These are phyloP conservation scores for Tricholoma bakamatsutake DNA, from an alignment of 768 basidiomycete species.

Conservation along the genomic window DNA sequence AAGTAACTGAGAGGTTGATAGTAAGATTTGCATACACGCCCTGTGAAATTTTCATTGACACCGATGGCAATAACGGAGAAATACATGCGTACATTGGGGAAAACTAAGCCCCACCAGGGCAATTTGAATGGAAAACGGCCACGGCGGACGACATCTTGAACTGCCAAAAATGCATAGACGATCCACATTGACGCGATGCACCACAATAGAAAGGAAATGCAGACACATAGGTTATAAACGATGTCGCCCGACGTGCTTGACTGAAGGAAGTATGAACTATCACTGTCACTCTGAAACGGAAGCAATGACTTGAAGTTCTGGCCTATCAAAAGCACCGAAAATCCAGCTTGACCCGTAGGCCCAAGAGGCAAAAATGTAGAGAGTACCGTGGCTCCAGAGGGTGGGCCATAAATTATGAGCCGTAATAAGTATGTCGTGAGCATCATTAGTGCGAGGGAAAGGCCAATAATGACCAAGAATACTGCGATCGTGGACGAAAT, in stretches of 20 bases:
- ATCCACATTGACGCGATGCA: constrained; percentile 60
- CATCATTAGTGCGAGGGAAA: constrained; percentile 60
- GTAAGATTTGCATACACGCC: constrained; percentile 68
- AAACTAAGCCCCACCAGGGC: constrained; percentile 64
- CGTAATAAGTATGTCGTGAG: constrained; percentile 59
- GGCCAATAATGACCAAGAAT: constrained; percentile 51
- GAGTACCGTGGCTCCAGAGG: constrained; percentile 40
- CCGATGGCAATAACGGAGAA: neutral
- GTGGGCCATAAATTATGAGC: constrained; percentile 46
- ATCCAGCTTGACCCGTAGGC: constrained; percentile 65
- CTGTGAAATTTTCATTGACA: constrained; percentile 19
- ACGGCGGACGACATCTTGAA: constrained; percentile 36
- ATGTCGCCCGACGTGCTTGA: constrained; percentile 26
- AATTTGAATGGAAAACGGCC: constrained; percentile 45
- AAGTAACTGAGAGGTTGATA: constrained; percentile 39
- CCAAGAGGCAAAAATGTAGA: constrained; percentile 72
- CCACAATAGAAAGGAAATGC: constrained; percentile 52
- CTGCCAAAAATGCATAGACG: constrained; percentile 45
- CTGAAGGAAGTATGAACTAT: constrained; percentile 30
- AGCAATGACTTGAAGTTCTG: constrained; percentile 35
- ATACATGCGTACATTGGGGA: constrained; percentile 51
- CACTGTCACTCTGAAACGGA: constrained; percentile 19
- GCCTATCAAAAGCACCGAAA: constrained; percentile 50
- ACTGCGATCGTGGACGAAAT: constrained; percentile 48
- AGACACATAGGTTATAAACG: constrained; percentile 42